Evolutionary conservation across 2,329 filamentous ascomycete genomes (phyloP), one percentile per base, ranked within the genome.

Genomic region (Blastomyces percursus): DNA sequence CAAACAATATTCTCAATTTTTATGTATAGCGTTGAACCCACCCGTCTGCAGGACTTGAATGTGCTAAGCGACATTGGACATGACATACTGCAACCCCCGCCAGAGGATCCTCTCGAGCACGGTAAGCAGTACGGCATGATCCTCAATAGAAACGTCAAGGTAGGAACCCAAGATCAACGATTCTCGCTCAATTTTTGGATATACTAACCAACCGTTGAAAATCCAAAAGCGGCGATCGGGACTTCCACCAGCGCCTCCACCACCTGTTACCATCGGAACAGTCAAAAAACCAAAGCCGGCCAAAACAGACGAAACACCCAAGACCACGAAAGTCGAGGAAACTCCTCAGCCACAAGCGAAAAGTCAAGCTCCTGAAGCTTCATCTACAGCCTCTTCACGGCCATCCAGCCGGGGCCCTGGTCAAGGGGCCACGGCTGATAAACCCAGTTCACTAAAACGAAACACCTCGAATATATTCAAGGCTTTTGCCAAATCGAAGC

Each of bases 11-110:
- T 81, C 0, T 89, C 90, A 0, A 86, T 96, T 64, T 91, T 96
- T 69, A 78, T 97, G 52, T 97, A 97, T 77, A 96, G 91, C 70
- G 72, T 97, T 21, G 86, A 89, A 51, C 82, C 89, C 1, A 82
- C 85, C 46, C 82, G 86, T 0, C 78, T 91, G 19, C 87, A 86
- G 73, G 86, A 93, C 70, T 75, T 94, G 21, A 84, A 90, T 68
- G 73, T 87, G 0, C 78, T 96, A 48, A 84, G 86, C 3, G 87
- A 94, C 61, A 83, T 86, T 48, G 84, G 85, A 51, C 82, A 84
- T 32, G 83, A 89, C 64, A 78, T 89, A 11, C 76, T 81, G 21
- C 79, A 80, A 8, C 78, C 86, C 2, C 79, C 82, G 60, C 75
- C 80, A 14, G 84, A 88, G 60, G 86, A 89, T 66, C 80, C 84